Conservation (phyloP, 192 early-diverging fungal species). For the Gonapodya prolifera region DNA sequence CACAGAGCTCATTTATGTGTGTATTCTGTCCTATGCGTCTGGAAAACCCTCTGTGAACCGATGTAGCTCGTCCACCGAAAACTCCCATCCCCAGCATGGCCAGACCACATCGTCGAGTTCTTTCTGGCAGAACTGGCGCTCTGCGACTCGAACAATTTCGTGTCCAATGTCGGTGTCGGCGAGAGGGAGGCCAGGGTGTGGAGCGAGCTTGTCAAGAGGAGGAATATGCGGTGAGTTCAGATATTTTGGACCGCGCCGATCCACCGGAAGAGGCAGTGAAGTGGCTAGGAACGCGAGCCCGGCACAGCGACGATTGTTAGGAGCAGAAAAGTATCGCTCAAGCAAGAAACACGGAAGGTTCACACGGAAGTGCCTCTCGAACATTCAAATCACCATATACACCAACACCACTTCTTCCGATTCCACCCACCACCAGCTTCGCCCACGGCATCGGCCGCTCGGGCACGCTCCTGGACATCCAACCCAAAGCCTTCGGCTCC, state of each 20-base stretch:
- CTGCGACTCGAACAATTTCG: background rate
- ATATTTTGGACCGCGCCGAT: too few relatives aligned
- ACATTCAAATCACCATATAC: too few relatives aligned
- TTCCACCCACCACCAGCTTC: background rate
- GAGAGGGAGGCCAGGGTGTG: slow-evolving; percentile 1
- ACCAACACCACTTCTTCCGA: too few relatives aligned
- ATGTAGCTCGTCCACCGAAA: background rate
- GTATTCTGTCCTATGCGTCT: too few relatives aligned
- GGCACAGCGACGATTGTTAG: too few relatives aligned
- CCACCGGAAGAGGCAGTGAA: too few relatives aligned
- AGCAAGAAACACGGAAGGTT: too few relatives aligned
- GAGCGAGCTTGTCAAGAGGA: background rate
- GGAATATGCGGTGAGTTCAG: background rate
- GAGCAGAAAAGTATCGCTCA: too few relatives aligned
- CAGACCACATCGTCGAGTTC: background rate
- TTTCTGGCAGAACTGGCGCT: background rate
- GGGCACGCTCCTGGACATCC: background rate
- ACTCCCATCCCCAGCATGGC: background rate
- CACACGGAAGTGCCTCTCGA: too few relatives aligned
- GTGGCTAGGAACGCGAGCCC: too few relatives aligned
- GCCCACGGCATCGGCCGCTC: slow-evolving; percentile 7
- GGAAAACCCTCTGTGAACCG: background rate
- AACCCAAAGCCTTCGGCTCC: slow-evolving; percentile 7
- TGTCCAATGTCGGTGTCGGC: background rate
- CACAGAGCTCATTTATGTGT: background rate